phyloP scores from a whole-genome alignment of 1,284 basidiomycete genomes.

The Phylloporus gajari region DNA sequence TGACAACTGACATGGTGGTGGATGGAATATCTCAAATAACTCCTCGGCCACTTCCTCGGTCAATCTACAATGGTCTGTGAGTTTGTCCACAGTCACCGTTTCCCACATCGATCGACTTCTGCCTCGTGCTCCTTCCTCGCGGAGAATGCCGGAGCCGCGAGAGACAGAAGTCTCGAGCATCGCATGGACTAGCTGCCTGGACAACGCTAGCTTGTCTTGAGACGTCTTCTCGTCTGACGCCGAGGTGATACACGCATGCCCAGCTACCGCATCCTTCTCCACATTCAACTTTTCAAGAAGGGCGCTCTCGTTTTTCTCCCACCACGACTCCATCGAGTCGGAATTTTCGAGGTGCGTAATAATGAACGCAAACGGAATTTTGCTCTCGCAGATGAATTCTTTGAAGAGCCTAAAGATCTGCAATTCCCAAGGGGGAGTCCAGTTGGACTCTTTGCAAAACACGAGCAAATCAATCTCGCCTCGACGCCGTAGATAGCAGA shows the following conservation, averaged over 20 bases:
- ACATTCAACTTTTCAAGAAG: slow-evolving; percentile 16
- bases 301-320: slow-evolving; percentile 27
- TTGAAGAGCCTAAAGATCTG: slow-evolving; percentile 49
- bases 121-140: too few species aligned
- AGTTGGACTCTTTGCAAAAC: slow-evolving; percentile 46
- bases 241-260: slow-evolving; percentile 44
- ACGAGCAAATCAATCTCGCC: slow-evolving; percentile 52
- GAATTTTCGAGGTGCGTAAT: slow-evolving; percentile 51
- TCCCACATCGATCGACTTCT: too few species aligned
- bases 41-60: not conserved
- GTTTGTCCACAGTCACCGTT: not conserved
- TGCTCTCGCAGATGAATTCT: slow-evolving; percentile 46
- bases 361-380: slow-evolving; percentile 50
- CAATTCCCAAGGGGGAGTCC: slow-evolving; percentile 40
- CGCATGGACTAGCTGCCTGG: slow-evolving; percentile 25
- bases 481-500: slow-evolving; percentile 39
- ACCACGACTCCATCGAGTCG: slow-evolving; percentile 40
- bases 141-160: not conserved
- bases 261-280: slow-evolving; percentile 25
- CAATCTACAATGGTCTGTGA: not conserved
- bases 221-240: slow-evolving; percentile 3
- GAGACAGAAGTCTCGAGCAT: slow-evolving; percentile 38
- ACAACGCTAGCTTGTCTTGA: slow-evolving; percentile 13
- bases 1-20: not conserved
- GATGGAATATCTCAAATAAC: not conserved